These are phyloP conservation scores for Mycena crocata DNA, from an alignment of 768 basidiomycete genomes.

Conservation along the genomic window DNA sequence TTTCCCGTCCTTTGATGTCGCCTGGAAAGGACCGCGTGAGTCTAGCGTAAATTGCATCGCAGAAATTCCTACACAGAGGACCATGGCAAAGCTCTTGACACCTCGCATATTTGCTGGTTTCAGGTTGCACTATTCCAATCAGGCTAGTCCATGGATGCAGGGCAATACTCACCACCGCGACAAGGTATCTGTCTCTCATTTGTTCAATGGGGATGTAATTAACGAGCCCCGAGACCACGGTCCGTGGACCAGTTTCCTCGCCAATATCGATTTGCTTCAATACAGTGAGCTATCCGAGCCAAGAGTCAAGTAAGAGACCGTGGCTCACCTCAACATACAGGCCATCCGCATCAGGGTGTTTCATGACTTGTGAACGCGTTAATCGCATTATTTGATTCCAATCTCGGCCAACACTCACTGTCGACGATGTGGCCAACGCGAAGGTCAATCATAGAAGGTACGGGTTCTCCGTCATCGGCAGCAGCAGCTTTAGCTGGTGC, in stretches of 20 bases:
- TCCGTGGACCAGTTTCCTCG: constrained; percentile 93
- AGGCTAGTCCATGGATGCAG: neutral
- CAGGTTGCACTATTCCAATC: constrained; percentile 76
- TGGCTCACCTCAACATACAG: constrained; percentile 91
- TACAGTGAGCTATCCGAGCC: constrained; percentile 25
- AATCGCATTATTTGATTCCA: neutral
- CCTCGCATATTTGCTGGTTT: constrained; percentile 98
- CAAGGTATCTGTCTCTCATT: constrained; percentile 85
- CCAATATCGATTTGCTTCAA: constrained; percentile 93
- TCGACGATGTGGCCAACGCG: constrained; percentile 94
- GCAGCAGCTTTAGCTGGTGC: constrained; percentile 58
- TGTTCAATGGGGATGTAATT: constrained; percentile 96
- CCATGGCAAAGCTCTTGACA: constrained; percentile 98
- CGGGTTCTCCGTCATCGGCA: constrained; percentile 82
- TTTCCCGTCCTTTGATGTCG: constrained; percentile 90
- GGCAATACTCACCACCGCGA: constrained; percentile 75
- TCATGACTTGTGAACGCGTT: constrained; percentile 71
- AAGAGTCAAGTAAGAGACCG: neutral
- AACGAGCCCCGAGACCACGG: constrained; percentile 96
- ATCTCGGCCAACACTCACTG: constrained; percentile 59
- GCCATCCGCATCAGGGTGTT: constrained; percentile 97
- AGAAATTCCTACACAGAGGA: constrained; percentile 77
- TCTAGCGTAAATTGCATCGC: neutral
- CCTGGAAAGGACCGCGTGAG: constrained; percentile 60
- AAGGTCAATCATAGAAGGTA: constrained; percentile 97